A percentile compares a stretch with the other conserved stretches of the same genome.
Conservation (phyloP, 108 stramenopile species). For the Nitzschia putrida region DNA sequence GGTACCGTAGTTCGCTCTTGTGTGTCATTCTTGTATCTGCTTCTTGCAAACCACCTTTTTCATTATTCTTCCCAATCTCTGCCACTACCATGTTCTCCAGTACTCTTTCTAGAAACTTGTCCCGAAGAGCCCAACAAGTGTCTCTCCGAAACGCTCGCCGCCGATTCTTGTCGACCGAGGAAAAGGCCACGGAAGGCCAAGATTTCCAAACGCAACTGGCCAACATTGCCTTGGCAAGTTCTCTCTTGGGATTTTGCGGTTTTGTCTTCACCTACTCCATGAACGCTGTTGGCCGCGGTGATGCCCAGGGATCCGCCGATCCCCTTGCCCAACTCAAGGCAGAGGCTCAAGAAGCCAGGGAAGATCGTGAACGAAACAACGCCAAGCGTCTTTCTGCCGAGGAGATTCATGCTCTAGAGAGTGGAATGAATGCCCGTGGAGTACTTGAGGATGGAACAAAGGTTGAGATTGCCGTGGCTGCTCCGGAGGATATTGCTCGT, state of each 20-base stretch:
- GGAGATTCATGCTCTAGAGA: constrained; percentile 42
- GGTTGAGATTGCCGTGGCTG: constrained; percentile 31
- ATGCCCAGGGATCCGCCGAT: constrained; percentile 18
- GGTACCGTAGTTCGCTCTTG: too few relatives aligned
- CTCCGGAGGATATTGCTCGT: constrained; percentile 35
- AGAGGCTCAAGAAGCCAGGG: constrained; percentile 38
- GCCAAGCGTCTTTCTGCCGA: constrained; percentile 19
- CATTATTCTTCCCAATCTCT: too few relatives aligned
- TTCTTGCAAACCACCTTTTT: too few relatives aligned
- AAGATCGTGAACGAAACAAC: constrained; percentile 3
- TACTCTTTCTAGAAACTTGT: background rate
- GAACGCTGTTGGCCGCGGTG: constrained; percentile 36
- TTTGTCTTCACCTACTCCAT: constrained; percentile 41
- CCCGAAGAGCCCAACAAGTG: background rate
- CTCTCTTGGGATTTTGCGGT: constrained; percentile 30
- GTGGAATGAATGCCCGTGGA: constrained; percentile 23
- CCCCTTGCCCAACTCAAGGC: constrained; percentile 43
- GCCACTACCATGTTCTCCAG: too few relatives aligned
- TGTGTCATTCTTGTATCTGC: too few relatives aligned
- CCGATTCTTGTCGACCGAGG: too few relatives aligned
- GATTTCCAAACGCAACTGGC: constrained; percentile 18
- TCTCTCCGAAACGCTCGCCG: background rate
- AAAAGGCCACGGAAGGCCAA: background rate
- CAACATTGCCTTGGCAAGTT: constrained; percentile 24
- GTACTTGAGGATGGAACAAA: background rate